Evolutionary conservation across 164 flowering plant species (phyloP).

Genomic region (Buxus sempervirens): DNA sequence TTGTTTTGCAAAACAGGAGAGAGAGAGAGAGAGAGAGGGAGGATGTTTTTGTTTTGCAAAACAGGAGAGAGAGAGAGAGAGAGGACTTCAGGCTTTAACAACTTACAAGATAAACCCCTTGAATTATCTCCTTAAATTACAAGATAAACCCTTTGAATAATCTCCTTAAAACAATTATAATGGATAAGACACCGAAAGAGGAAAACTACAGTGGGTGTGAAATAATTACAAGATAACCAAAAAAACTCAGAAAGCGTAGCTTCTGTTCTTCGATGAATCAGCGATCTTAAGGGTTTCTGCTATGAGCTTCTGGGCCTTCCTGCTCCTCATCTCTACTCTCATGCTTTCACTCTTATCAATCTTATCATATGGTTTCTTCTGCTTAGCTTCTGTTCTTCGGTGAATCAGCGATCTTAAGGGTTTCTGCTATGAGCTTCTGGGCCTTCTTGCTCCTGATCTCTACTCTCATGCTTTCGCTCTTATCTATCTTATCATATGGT

Average conservation of each 20-base stretch:
- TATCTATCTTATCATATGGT: slow-evolving; percentile 64
- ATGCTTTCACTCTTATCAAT: slow-evolving; percentile 86
- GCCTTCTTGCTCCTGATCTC: slow-evolving; percentile 76
- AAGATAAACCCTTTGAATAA: too few species aligned
- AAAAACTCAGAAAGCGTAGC: slow-evolving; percentile 36
- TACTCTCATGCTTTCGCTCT: slow-evolving; percentile 86
- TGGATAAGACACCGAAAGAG: background rate
- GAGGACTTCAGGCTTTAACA: too few species aligned
- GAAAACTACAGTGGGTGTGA: background rate
- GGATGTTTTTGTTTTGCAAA: too few species aligned
- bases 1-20: too few species aligned
- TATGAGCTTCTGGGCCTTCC: slow-evolving; percentile 64
- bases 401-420: slow-evolving; percentile 73
- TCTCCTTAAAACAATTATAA: background rate
- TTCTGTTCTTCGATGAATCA: slow-evolving; percentile 55
- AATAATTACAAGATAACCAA: background rate
- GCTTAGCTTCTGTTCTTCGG: slow-evolving; percentile 24
- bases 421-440: slow-evolving; percentile 53
- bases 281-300: slow-evolving; percentile 64
- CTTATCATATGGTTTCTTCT: slow-evolving; percentile 58
- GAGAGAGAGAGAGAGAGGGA: too few species aligned
- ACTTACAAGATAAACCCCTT: too few species aligned
- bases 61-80: too few species aligned
- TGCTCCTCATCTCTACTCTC: slow-evolving; percentile 75
- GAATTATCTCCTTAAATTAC: too few species aligned